Base-by-base conservation (phyloP, 2,329 filamentous ascomycete species). In the Colletotrichum destructivum region DNA sequence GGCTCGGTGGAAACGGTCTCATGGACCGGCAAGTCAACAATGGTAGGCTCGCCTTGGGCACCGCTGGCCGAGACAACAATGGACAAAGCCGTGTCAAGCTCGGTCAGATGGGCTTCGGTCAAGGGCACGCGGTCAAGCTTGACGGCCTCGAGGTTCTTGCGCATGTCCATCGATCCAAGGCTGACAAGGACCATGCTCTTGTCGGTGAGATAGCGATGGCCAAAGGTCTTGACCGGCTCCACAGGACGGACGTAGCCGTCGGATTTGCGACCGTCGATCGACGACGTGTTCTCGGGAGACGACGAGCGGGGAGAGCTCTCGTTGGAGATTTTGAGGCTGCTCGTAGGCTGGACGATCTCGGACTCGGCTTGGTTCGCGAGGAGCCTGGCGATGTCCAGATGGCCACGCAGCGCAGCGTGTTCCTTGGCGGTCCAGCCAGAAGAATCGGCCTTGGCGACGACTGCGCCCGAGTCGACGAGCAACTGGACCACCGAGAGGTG, bases 361-460 rank as follows among this genome's bases (percentile, higher is more conserved):
- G 83, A 76, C 26, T 78, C 73, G 2, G 77, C 76, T 16, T 92
- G 84, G 44, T 88, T 83, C 15, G 88, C 88, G 23, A 98, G 87
- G 46, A 90, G 88, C 55, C 88, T 86, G 7, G 95, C 94, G 77
- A 98, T 95, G 1, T 89, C 86, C 75, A 98, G 88, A 80, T 99
- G 95, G 0, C 96, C 96, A 79, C 96, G 88, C 62, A 99, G 84
- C 0, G 95, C 93, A 31, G 96, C 96, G 80, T 99, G 96, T 79
- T 99, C 96, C 79, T 92, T 94, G 1, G 95, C 93, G 3, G 93
- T 96, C 96, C 96, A 99, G 11, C 96, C 96, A 55, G 95, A 98
- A 0, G 92, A 93, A 80, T 99, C 96, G 7, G 87, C 84, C 70
- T 89, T 91, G 68, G 92, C 91, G 3, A 94, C 83, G 71, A 97